Conservation (phyloP, 306 rosid species). For the Comarum palustre region DNA sequence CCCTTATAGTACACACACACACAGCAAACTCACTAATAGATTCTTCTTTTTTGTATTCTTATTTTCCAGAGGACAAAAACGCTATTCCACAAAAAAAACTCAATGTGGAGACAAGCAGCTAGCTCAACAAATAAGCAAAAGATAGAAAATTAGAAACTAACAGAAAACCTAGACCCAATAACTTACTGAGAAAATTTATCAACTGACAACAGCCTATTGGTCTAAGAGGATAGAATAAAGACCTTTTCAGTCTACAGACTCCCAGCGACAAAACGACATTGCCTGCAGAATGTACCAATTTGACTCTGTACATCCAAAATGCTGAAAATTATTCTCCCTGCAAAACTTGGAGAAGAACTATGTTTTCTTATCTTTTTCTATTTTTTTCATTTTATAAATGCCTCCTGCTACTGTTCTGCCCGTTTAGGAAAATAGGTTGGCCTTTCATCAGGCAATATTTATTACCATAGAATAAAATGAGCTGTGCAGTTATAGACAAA, state of each 20-base stretch:
- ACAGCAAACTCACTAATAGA: no score
- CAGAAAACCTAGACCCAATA: neutral
- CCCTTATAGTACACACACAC: no score
- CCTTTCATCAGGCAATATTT: neutral
- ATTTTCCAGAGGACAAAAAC: no score
- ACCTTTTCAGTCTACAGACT: neutral
- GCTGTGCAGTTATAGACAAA: neutral
- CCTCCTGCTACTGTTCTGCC: neutral
- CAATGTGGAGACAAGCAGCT: neutral
- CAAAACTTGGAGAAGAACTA: neutral
- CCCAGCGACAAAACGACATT: neutral
- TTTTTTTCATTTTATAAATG: neutral
- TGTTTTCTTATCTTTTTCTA: no score
- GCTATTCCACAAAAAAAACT: neutral
- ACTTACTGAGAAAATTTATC: neutral
- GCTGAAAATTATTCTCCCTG: neutral
- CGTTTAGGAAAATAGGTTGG: neutral
- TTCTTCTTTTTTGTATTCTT: no score
- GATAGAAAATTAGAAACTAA: neutral
- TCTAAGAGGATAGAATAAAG: no score
- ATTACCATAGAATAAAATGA: neutral
- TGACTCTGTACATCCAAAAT: neutral
- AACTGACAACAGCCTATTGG: neutral
- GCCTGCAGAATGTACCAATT: neutral
- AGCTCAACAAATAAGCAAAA: no score